Percentiles rank a stretch among this genome's conserved stretches.
Evolutionary conservation across 2,329 filamentous ascomycete species (phyloP).

Genomic region (Neospermospora avenae): DNA sequence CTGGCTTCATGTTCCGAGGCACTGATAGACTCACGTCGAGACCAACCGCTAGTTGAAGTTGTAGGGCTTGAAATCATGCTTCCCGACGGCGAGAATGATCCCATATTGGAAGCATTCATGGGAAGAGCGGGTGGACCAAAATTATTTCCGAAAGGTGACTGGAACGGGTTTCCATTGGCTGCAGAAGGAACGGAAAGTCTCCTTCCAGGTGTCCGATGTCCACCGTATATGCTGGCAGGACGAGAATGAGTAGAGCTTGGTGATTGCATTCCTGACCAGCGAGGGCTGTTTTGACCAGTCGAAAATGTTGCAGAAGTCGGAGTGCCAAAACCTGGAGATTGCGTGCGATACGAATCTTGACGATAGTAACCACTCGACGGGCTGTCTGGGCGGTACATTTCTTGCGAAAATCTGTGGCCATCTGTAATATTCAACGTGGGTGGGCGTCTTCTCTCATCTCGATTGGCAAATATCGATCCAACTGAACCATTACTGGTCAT

Average conservation of each 20-base stretch:
- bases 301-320: constrained; percentile 83
- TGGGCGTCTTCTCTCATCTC: constrained; percentile 70
- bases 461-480: constrained; percentile 46
- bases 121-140: constrained; percentile 56
- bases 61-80: constrained; percentile 67
- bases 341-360: constrained; percentile 48
- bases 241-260: constrained; percentile 67
- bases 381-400: constrained; percentile 55
- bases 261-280: constrained; percentile 69
- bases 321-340: constrained; percentile 74
- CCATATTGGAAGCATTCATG: constrained; percentile 51
- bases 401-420: constrained; percentile 63
- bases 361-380: constrained; percentile 59
- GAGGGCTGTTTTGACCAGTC: constrained; percentile 71
- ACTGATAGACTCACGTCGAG: constrained; percentile 61
- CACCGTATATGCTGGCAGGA: constrained; percentile 68
- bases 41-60: constrained; percentile 51
- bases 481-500: constrained; percentile 83
- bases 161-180: constrained; percentile 69
- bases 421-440: constrained; percentile 79
- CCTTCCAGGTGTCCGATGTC: constrained; percentile 64
- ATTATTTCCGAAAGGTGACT: constrained; percentile 56
- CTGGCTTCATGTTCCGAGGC: constrained; percentile 73
- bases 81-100: constrained; percentile 53
- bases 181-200: constrained; percentile 80